Base-by-base conservation (phyloP, 306 rosid species). In the Dalbergia cultrata region DNA sequence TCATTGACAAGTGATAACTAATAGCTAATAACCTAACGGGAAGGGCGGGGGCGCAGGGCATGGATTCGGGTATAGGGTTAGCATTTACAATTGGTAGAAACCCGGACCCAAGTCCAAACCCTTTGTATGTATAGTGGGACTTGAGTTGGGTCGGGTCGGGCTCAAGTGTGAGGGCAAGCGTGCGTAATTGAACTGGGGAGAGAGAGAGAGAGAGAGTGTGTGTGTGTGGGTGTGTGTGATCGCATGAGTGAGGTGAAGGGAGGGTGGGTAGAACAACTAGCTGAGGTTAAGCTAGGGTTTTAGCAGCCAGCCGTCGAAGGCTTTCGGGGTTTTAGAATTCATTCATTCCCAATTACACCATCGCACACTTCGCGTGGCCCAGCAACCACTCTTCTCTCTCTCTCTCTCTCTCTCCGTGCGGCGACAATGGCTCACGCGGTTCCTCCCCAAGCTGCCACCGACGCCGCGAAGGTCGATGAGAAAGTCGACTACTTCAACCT, bases 401-500 rank as follows among this genome's bases (percentile, higher is more conserved):
- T 58, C 41, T 37, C 2, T 57, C 54, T 70, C 68, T 26, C 72
- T 13, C 22, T 72, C 19, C 17, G 4, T 1, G 11, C 5, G 34
- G 34, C 26, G 18, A 54, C 90, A 79, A 87, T 87, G 90, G 90
- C 88, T 41, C 52, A 70, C 9, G 6, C 60, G n/a, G 77, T 61
- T 62, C 86, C 82, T 74, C 86, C 83, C 0, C 41, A 3, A 10
- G 9, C 16, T 70, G 69, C 86, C 8, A 13, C 78, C 54, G 1
- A 64, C 33, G 79, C 63, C 54, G 43, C 69, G 53, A 78, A 86
- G 78, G 64, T 16, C 73, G 88, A 87, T 1, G 90, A 85, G 70
- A 88, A 79, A 71, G 91, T 86, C 16, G 97, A 96, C 86, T 96
- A 89, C 86, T 37, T 85, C 82, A 82, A 96, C 71, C 99, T 93